phyloP scores from a whole-genome alignment of 371 early-diverging fungal species.

The Lichtheimia ornata region DNA sequence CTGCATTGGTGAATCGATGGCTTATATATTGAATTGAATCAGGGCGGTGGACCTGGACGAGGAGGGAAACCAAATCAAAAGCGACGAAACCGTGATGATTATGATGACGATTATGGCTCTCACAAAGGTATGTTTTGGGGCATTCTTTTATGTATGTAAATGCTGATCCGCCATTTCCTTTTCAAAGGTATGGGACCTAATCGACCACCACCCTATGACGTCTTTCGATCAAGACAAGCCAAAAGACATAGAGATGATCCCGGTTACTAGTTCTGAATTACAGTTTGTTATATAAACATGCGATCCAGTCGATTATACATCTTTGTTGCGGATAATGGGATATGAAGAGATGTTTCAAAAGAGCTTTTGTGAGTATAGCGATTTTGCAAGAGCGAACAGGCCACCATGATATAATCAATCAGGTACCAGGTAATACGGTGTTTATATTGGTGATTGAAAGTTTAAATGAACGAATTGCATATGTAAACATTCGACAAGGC shows the following conservation, averaged over 20 bases:
- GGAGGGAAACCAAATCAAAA: conserved; percentile 38
- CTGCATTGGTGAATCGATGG: background rate
- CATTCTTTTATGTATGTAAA: background rate
- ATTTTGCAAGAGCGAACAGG: too few species aligned
- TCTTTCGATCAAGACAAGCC: conserved; percentile 60
- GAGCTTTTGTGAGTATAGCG: too few species aligned
- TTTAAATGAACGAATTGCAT: too few species aligned
- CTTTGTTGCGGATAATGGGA: background rate
- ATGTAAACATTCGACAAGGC: too few species aligned
- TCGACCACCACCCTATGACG: conserved; percentile 64
- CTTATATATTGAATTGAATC: background rate
- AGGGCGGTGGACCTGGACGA: conserved; percentile 8
- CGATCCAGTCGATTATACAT: background rate
- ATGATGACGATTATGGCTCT: conserved; percentile 52
- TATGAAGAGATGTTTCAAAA: too few species aligned
- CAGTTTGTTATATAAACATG: too few species aligned
- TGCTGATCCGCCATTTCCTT: background rate
- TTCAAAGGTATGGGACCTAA: conserved; percentile 54
- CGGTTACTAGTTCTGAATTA: background rate
- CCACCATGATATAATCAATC: too few species aligned
- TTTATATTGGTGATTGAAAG: too few species aligned
- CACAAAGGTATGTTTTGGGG: conserved; percentile 36
- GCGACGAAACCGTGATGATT: conserved; percentile 50
- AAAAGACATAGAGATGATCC: conserved; percentile 56
- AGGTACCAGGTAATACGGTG: too few species aligned